Evolutionary conservation across 306 rosid genomes (phyloP).

Genomic region (Cyamopsis tetragonoloba): DNA sequence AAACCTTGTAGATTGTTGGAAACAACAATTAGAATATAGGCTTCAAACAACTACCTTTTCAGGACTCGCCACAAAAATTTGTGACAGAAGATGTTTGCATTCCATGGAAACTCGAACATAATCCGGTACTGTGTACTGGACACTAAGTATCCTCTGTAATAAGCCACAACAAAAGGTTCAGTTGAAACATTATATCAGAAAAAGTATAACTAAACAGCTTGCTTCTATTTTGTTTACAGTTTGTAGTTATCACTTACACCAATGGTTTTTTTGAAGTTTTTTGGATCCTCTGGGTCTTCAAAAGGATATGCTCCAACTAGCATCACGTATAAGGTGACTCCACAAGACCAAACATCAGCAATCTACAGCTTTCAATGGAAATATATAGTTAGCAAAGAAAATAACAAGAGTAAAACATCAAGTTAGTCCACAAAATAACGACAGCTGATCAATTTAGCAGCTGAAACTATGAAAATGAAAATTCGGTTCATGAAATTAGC

Average conservation of each 20-base stretch:
- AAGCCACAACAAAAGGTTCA: conserved; percentile 13
- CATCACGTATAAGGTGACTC: conserved; percentile 90
- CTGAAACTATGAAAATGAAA: too few species aligned
- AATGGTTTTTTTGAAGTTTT: conserved; percentile 63
- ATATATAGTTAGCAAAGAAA: not conserved
- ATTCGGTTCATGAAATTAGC: too few species aligned
- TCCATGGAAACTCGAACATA: conserved; percentile 56
- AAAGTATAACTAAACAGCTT: not conserved
- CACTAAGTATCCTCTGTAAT: conserved; percentile 69
- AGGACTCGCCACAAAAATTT: conserved; percentile 67
- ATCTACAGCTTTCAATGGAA: conserved; percentile 40
- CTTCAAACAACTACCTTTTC: conserved; percentile 48
- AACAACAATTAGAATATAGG: conserved; percentile 4
- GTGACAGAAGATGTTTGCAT: conserved; percentile 67
- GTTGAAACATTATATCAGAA: conserved; percentile 17
- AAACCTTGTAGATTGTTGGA: not conserved
- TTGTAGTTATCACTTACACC: conserved; percentile 40
- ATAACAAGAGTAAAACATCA: not conserved
- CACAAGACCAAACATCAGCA: conserved; percentile 98
- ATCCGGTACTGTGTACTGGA: conserved; percentile 62
- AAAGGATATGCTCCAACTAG: conserved; percentile 83
- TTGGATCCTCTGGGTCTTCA: conserved; percentile 76
- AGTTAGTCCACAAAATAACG: too few species aligned
- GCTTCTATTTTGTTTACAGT: not conserved
- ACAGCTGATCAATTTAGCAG: too few species aligned